Percentiles rank a stretch among this genome's conserved stretches.
Conservation (phyloP, 1,284 basidiomycete genomes). For the Hortiboletus rubellus region DNA sequence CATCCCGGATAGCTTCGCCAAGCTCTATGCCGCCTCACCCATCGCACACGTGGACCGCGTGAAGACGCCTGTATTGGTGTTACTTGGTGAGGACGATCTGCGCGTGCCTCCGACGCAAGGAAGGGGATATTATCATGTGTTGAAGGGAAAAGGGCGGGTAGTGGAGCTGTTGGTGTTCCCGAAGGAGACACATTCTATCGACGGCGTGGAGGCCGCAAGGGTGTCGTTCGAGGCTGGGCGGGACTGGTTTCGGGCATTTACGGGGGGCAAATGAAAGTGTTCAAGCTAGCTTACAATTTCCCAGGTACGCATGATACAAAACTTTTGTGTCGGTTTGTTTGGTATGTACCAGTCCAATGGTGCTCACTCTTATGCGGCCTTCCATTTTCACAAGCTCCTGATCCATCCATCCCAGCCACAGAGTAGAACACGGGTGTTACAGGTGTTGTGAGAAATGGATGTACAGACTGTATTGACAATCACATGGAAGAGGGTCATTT, state of each 20-base stretch:
- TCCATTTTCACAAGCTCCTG: too few species aligned
- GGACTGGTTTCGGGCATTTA: slow-evolving; percentile 22
- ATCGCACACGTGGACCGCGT: slow-evolving; percentile 56
- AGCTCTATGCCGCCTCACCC: slow-evolving; percentile 56
- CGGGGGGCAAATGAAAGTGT: background rate
- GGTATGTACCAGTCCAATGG: too few species aligned
- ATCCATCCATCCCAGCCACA: too few species aligned
- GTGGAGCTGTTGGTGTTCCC: slow-evolving; percentile 67
- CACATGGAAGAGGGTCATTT: too few species aligned
- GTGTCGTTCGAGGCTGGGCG: slow-evolving; percentile 52
- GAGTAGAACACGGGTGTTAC: too few species aligned
- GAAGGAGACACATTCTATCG: slow-evolving; percentile 62
- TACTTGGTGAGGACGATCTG: slow-evolving; percentile 61
- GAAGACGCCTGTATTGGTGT: slow-evolving; percentile 53
- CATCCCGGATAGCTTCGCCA: slow-evolving; percentile 44
- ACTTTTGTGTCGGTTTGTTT: too few species aligned
- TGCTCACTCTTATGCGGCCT: too few species aligned
- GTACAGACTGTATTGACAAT: too few species aligned
- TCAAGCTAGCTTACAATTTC: background rate
- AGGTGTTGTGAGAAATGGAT: too few species aligned
- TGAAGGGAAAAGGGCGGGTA: slow-evolving; percentile 46
- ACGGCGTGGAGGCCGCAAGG: slow-evolving; percentile 57
- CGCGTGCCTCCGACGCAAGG: slow-evolving; percentile 68
- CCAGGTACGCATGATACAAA: too few species aligned
- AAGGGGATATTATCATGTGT: slow-evolving; percentile 60